phyloP scores from a whole-genome alignment of 495 filamentous ascomycete species.

The Aspergillus kassunensis region DNA sequence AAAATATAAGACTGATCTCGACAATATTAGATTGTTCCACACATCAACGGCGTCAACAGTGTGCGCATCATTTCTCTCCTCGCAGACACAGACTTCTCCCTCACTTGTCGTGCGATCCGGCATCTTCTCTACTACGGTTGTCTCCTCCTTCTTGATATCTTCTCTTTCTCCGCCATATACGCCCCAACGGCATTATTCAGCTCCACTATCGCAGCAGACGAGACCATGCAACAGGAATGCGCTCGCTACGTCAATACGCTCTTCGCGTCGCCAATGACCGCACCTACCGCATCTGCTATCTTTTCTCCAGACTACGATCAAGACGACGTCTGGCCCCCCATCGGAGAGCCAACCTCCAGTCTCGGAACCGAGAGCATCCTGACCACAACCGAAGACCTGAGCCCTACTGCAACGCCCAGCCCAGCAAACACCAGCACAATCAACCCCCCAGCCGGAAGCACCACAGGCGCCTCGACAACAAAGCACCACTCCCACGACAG shows the following conservation, averaged over 20 bases:
- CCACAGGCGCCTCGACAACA: not conserved
- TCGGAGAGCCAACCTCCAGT: constrained; percentile 20
- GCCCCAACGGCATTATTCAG: constrained; percentile 74
- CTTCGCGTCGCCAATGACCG: constrained; percentile 31
- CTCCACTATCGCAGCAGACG: constrained; percentile 63
- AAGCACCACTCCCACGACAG: constrained; percentile 1
- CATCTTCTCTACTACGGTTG: constrained; percentile 91
- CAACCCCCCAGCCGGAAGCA: constrained; percentile 7
- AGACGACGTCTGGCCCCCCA: constrained; percentile 45
- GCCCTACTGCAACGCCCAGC: constrained; percentile 12
- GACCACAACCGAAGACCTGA: constrained; percentile 17
- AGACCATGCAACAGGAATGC: constrained; percentile 78
- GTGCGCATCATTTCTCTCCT: constrained; percentile 77
- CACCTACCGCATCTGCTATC: constrained; percentile 17
- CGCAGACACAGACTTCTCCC: constrained; percentile 78
- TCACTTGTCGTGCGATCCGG: constrained; percentile 77
- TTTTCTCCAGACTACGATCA: constrained; percentile 26
- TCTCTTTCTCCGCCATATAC: constrained; percentile 88
- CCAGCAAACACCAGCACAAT: constrained; percentile 5
- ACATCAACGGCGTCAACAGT: constrained; percentile 87
- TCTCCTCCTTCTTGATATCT: constrained; percentile 82
- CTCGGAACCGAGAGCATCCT: constrained; percentile 16
- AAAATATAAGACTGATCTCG: not conserved
- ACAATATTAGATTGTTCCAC: constrained; percentile 56
- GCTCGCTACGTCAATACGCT: constrained; percentile 66